phyloP scores from a whole-genome alignment of 2,329 filamentous ascomycete species.

The Hypoxylon sp. region DNA sequence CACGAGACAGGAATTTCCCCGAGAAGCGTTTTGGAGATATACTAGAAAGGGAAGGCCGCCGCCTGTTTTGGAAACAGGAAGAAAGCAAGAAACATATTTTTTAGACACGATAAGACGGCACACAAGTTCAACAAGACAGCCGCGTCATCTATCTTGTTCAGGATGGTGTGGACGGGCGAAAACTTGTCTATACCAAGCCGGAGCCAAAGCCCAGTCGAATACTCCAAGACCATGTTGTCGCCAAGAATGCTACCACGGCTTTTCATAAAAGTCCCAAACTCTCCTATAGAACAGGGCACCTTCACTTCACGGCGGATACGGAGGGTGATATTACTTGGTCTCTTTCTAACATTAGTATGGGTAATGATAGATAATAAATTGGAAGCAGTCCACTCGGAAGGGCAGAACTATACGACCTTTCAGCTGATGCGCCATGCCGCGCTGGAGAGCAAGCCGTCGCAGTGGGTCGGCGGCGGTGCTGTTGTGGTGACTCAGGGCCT shows the following conservation, averaged over 20 bases:
- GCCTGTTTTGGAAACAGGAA: conserved; percentile 1
- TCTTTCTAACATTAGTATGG: conserved; percentile 39
- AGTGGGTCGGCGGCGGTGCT: conserved; percentile 46
- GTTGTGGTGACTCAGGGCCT: conserved; percentile 27
- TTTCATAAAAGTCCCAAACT: conserved; percentile 40
- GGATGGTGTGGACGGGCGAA: conserved; percentile 37
- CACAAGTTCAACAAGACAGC: conserved; percentile 3
- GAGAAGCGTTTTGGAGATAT: conserved; percentile 5
- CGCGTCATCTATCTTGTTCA: conserved; percentile 12
- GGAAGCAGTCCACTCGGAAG: conserved; percentile 28
- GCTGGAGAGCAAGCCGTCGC: conserved; percentile 32
- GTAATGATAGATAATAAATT: conserved; percentile 35
- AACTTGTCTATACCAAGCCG: conserved; percentile 35
- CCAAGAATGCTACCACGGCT: conserved; percentile 42
- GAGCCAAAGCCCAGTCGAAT: conserved; percentile 33
- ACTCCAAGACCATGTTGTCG: conserved; percentile 39
- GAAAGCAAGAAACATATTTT: not conserved
- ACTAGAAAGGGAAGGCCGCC: conserved; percentile 22
- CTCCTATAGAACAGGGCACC: conserved; percentile 46
- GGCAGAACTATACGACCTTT: conserved; percentile 42
- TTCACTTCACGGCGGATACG: conserved; percentile 44
- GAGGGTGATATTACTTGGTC: conserved; percentile 40
- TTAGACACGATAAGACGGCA: conserved; percentile 1
- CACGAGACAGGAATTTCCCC: conserved; percentile 6
- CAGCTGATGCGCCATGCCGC: conserved; percentile 38